These are phyloP conservation scores for Flagelloscypha sp. DNA, from an alignment of 768 basidiomycete species.

Conservation along the genomic window DNA sequence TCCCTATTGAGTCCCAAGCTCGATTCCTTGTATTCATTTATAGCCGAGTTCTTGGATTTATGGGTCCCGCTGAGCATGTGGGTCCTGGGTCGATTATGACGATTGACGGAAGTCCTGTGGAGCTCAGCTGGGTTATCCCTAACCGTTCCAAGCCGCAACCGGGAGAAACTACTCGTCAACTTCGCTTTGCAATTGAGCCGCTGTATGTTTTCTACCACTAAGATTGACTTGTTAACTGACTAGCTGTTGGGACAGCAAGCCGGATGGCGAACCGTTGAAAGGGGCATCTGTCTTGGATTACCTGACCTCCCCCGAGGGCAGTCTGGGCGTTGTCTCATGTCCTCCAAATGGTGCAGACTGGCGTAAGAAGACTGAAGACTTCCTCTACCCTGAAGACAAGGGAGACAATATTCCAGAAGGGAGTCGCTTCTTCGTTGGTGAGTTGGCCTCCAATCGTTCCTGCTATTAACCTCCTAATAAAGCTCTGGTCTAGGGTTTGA, in stretches of 20 bases:
- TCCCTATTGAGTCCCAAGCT: constrained; percentile 17
- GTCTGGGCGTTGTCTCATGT: constrained; percentile 20
- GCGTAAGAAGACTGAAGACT: constrained; percentile 21
- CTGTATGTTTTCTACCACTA: constrained; percentile 16
- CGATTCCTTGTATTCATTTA: constrained; percentile 23
- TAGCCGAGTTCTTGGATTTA: constrained; percentile 21
- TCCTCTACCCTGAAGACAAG: constrained; percentile 17
- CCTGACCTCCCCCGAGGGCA: constrained; percentile 18
- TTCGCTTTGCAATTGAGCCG: constrained; percentile 26
- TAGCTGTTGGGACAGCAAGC: no score
- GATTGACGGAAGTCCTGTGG: constrained; percentile 24
- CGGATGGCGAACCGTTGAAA: constrained; percentile 17
- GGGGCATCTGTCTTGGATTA: constrained; percentile 21
- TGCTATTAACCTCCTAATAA: no score
- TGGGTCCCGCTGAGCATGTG: constrained; percentile 18
- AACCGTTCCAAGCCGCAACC: constrained; percentile 11
- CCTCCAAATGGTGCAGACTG: constrained; percentile 18
- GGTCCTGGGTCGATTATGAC: constrained; percentile 22
- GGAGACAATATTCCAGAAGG: constrained; percentile 12
- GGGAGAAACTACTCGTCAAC: constrained; percentile 15
- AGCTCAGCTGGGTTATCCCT: constrained; percentile 26
- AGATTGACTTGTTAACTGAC: no score
- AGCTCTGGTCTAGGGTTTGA: constrained; percentile 19
- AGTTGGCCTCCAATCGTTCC: constrained; percentile 3
- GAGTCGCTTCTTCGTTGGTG: constrained; percentile 25